A percentile compares a stretch with the other conserved stretches of the same genome.
phyloP scores from a whole-genome alignment of 139 green algal species.

The Tetradesmus lagerheimii region DNA sequence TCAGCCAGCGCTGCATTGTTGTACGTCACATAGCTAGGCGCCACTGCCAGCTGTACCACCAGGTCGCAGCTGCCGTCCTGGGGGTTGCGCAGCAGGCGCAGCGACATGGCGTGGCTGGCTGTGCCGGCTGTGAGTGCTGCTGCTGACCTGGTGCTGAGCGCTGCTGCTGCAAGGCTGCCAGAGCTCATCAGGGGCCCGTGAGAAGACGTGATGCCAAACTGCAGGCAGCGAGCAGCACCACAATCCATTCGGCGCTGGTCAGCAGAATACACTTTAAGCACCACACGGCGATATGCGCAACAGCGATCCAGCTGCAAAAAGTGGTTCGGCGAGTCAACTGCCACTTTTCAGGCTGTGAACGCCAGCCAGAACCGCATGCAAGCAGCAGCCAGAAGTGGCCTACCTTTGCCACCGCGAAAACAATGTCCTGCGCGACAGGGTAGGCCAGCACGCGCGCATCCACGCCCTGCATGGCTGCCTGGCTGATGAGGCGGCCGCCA shows the following conservation, averaged over 20 bases:
- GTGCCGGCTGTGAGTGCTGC: neutral
- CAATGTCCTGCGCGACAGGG: conserved; percentile 64
- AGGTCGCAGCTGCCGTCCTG: conserved; percentile 84
- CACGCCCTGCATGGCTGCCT: conserved; percentile 30
- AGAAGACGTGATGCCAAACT: conserved; percentile 69
- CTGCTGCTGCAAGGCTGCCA: conserved; percentile 32
- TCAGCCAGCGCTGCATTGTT: conserved; percentile 63
- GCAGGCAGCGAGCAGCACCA: neutral
- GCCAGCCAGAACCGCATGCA: neutral
- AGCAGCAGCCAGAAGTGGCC: neutral
- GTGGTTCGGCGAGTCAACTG: neutral
- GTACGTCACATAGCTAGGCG: conserved; percentile 88
- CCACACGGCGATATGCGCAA: too few species aligned
- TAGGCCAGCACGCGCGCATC: conserved; percentile 54
- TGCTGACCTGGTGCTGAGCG: neutral
- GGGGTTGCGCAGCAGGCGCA: conserved; percentile 68
- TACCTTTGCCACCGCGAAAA: conserved; percentile 51
- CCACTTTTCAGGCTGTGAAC: neutral
- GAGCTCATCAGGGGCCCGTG: conserved; percentile 79
- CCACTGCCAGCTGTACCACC: conserved; percentile 68
- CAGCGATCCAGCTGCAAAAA: too few species aligned
- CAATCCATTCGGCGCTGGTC: too few species aligned
- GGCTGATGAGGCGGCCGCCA: conserved; percentile 54
- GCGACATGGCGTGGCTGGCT: conserved; percentile 49
- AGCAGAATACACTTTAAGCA: too few species aligned